These are phyloP conservation scores for Isatis tinctoria DNA, from an alignment of 345 rosid genomes.

Conservation along the genomic window DNA sequence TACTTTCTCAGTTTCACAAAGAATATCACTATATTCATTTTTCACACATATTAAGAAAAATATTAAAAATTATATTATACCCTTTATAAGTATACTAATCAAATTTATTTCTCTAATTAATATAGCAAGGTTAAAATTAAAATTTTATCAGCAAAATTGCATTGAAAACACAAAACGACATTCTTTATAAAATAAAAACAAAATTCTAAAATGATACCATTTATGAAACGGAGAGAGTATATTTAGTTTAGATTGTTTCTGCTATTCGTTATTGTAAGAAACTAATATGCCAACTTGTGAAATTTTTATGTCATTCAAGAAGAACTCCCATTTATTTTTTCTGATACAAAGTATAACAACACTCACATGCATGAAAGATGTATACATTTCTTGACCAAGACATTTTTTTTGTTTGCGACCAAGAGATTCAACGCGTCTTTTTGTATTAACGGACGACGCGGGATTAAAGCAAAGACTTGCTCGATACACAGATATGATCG, in stretches of 20 bases:
- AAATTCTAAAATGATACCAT: too few relatives aligned
- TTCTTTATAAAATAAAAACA: too few relatives aligned
- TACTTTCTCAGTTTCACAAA: too few relatives aligned
- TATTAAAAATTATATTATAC: too few relatives aligned
- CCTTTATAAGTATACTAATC: too few relatives aligned
- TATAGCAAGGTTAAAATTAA: too few relatives aligned
- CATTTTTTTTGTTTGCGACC: too few relatives aligned
- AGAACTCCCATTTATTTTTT: background rate
- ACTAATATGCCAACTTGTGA: background rate
- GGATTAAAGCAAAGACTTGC: slow-evolving; percentile 7
- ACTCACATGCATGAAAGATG: background rate
- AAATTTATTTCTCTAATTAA: too few relatives aligned
- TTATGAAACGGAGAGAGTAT: background rate
- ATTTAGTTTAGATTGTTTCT: background rate
- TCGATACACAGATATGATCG: slow-evolving; percentile 2
- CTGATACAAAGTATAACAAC: background rate
- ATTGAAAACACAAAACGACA: too few relatives aligned
- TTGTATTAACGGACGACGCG: background rate
- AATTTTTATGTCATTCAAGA: background rate
- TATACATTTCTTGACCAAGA: background rate
- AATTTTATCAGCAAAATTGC: too few relatives aligned
- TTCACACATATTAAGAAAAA: too few relatives aligned
- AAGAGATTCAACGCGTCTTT: background rate
- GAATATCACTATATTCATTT: too few relatives aligned
- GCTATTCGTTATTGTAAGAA: background rate